phyloP scores from a whole-genome alignment of 345 rosid genomes.

The Microthlaspi erraticum region DNA sequence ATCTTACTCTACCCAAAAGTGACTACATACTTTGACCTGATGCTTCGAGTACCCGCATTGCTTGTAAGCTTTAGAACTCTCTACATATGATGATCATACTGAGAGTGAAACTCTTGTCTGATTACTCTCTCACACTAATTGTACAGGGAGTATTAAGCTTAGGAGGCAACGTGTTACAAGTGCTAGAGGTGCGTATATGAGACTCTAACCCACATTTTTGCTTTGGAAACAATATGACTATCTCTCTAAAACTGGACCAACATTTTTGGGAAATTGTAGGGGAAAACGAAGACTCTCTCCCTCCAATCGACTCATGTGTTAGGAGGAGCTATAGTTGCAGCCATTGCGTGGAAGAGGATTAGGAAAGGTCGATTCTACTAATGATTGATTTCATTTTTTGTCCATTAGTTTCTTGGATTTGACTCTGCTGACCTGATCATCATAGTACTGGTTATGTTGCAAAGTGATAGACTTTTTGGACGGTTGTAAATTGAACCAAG shows the following conservation, averaged over 20 bases:
- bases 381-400: constrained; percentile 5
- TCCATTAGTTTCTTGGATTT: constrained; percentile 7
- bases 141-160: constrained; percentile 57
- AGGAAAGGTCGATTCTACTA: constrained; percentile 54
- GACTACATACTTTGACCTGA: constrained; percentile 59
- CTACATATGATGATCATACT: constrained; percentile 5
- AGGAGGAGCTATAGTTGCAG: constrained; percentile 91
- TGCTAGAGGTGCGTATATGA: constrained; percentile 55
- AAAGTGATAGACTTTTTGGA: not conserved
- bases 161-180: constrained; percentile 54
- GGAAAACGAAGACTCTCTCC: constrained; percentile 49
- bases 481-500: not conserved
- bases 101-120: constrained; percentile 25
- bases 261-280: constrained; percentile 50
- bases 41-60: constrained; percentile 73
- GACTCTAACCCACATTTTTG: constrained; percentile 23
- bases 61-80: constrained; percentile 50
- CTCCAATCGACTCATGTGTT: constrained; percentile 60
- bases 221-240: constrained; percentile 18
- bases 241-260: constrained; percentile 20
- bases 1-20: constrained; percentile 77
- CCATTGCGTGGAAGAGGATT: constrained; percentile 66
- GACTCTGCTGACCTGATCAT: constrained; percentile 16
- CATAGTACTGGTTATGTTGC: not conserved
- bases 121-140: not conserved